These are phyloP conservation scores for Podospora appendiculata DNA, from an alignment of 495 filamentous ascomycete genomes.

Conservation along the genomic window DNA sequence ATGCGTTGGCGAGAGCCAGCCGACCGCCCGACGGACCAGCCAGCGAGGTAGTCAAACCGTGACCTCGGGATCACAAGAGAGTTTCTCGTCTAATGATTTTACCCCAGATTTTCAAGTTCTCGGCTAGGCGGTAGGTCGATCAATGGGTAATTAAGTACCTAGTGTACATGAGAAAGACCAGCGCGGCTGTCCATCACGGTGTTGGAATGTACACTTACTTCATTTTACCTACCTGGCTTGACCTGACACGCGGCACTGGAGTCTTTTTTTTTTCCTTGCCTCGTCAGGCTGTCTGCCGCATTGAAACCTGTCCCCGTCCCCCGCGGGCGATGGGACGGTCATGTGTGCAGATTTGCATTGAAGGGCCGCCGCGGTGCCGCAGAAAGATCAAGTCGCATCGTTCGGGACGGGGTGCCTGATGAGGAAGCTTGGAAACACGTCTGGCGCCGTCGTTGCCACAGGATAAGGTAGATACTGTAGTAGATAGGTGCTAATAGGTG, in stretches of 20 bases:
- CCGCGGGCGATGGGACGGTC: not conserved
- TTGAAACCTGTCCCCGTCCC: not conserved
- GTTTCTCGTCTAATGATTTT: not conserved
- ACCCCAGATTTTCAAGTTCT: constrained; percentile 7
- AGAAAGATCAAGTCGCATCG: not conserved
- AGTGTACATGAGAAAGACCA: not conserved
- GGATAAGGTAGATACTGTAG: too few species aligned
- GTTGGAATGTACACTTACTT: too few species aligned
- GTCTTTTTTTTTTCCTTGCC: too few species aligned
- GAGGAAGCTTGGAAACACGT: constrained; percentile 3
- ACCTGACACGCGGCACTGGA: not conserved
- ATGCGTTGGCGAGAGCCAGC: not conserved
- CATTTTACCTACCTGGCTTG: not conserved
- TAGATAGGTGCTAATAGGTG: too few species aligned
- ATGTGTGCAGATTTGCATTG: constrained; percentile 6
- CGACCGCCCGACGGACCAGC: not conserved
- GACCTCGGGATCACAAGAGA: constrained; percentile 4
- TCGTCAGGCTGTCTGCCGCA: not conserved
- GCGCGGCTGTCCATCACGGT: not conserved
- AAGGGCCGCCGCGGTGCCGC: not conserved
- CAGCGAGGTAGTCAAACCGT: not conserved
- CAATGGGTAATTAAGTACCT: not conserved
- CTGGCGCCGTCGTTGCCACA: too few species aligned
- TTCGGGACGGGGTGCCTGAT: constrained; percentile 9
- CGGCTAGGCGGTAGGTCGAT: not conserved